These are phyloP conservation scores for Spongospora subterranea DNA, from an alignment of 208 protist genomes.

Conservation along the genomic window DNA sequence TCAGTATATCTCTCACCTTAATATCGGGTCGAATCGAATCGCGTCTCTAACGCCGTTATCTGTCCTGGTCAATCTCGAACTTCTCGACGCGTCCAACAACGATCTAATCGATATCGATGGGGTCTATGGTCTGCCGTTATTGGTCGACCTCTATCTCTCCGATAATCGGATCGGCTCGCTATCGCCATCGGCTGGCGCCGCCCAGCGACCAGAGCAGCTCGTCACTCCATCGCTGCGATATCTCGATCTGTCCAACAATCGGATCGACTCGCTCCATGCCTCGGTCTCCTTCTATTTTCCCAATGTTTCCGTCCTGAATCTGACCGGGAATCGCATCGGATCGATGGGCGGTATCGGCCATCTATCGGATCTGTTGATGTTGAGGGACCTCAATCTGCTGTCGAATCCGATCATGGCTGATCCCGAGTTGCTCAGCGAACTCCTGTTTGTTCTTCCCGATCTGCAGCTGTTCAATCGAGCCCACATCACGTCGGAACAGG, in stretches of 20 bases:
- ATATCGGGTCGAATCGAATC: not conserved
- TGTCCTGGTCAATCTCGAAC: not conserved
- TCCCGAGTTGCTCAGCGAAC: not conserved
- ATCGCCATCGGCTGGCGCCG: no score
- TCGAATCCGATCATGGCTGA: not conserved
- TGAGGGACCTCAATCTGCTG: slow-evolving; percentile 6
- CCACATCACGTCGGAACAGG: not conserved
- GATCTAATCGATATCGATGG: not conserved
- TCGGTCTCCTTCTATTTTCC: not conserved
- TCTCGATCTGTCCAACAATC: not conserved
- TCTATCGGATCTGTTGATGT: not conserved
- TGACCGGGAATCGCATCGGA: not conserved
- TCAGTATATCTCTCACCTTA: not conserved
- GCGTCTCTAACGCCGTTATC: not conserved
- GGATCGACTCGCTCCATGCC: not conserved
- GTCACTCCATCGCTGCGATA: slow-evolving; percentile 24
- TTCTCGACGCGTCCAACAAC: slow-evolving; percentile 17
- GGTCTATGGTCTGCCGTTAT: not conserved
- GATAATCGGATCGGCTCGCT: not conserved
- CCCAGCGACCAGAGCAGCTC: no score
- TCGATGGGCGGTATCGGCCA: not conserved
- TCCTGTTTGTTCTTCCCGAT: not conserved
- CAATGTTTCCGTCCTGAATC: not conserved
- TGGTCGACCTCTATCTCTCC: not conserved
- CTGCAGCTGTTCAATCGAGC: slow-evolving; percentile 9